Evolutionary conservation across 2,329 filamentous ascomycete species (phyloP).

Genomic region (Monosporascus sp.): DNA sequence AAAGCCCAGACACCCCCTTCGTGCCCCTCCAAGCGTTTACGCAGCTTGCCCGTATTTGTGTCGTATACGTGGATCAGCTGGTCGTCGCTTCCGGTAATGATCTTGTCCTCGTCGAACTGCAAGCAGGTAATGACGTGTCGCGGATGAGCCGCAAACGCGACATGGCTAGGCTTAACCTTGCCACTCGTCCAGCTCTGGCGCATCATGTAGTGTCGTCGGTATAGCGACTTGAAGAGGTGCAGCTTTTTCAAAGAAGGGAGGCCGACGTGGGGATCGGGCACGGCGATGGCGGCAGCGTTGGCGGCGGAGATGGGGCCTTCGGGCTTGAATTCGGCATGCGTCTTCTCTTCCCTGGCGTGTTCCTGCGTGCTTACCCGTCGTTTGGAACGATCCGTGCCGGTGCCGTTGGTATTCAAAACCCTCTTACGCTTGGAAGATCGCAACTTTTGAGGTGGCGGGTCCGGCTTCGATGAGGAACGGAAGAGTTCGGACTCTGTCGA

Average conservation of each 20-base stretch:
- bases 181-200: conserved; percentile 88
- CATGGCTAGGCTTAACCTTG: conserved; percentile 77
- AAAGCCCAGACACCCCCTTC: conserved; percentile 97
- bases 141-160: conserved; percentile 94
- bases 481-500: conserved; percentile 47
- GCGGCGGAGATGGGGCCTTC: conserved; percentile 86
- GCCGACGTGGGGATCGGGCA: conserved; percentile 77
- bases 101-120: conserved; percentile 97
- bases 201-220: conserved; percentile 87
- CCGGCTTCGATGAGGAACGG: conserved; percentile 36
- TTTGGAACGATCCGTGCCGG: conserved; percentile 47
- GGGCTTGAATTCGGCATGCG: conserved; percentile 46
- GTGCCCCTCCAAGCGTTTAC: conserved; percentile 81
- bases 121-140: conserved; percentile 96
- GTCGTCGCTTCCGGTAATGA: conserved; percentile 94
- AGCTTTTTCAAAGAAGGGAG: conserved; percentile 73
- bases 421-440: conserved; percentile 55
- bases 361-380: conserved; percentile 48
- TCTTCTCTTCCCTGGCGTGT: conserved; percentile 36
- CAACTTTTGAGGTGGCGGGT: conserved; percentile 36
- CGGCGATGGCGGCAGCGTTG: conserved; percentile 73
- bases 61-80: conserved; percentile 98
- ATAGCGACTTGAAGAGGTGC: conserved; percentile 94
- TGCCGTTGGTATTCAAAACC: conserved; percentile 38
- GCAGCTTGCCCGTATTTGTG: conserved; percentile 84